Conservation (phyloP, 768 basidiomycete genomes). For the Nevesoporus exiguus region DNA sequence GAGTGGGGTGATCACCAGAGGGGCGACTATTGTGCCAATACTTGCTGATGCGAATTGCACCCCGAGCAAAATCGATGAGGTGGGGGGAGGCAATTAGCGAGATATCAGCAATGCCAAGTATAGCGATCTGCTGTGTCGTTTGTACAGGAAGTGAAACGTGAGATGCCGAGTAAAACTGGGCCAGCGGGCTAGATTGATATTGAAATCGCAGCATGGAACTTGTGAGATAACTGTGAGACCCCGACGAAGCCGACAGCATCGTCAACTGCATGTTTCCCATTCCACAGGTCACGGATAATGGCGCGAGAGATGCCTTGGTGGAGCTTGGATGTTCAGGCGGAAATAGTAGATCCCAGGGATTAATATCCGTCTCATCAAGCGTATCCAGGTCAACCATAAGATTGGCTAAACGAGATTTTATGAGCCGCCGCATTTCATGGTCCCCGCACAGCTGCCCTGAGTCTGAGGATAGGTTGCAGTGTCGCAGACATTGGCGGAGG, state of each 20-base stretch:
- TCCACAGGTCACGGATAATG: conserved; percentile 13
- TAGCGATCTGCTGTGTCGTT: conserved; percentile 18
- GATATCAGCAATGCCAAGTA: conserved; percentile 41
- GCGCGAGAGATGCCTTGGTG: conserved; percentile 7
- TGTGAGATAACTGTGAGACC: conserved; percentile 22
- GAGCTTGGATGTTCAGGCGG: conserved; percentile 9
- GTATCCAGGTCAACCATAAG: conserved; percentile 44
- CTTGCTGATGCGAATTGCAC: conserved; percentile 49
- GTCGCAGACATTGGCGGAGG: conserved; percentile 53
- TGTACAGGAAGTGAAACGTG: conserved; percentile 14
- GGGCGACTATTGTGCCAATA: conserved; percentile 19
- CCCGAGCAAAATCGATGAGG: conserved; percentile 57
- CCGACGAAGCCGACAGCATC: conserved; percentile 20
- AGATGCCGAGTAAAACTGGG: conserved; percentile 10
- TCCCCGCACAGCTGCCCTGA: conserved; percentile 13
- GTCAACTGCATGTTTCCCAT: conserved; percentile 19
- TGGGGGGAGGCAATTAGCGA: conserved; percentile 50
- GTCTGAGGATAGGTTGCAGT: conserved; percentile 36
- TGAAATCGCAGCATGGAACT: conserved; percentile 26
- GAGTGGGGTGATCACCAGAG: conserved; percentile 2
- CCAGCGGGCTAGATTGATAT: conserved; percentile 15
- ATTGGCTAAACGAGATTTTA: conserved; percentile 37
- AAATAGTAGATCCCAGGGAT: conserved; percentile 24
- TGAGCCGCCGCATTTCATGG: conserved; percentile 35
- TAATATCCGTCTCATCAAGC: conserved; percentile 26